Evolutionary conservation across 108 stramenopile species (phyloP), one percentile per base, ranked within the genome.

Genomic region (Fistulifera pelliculosa): DNA sequence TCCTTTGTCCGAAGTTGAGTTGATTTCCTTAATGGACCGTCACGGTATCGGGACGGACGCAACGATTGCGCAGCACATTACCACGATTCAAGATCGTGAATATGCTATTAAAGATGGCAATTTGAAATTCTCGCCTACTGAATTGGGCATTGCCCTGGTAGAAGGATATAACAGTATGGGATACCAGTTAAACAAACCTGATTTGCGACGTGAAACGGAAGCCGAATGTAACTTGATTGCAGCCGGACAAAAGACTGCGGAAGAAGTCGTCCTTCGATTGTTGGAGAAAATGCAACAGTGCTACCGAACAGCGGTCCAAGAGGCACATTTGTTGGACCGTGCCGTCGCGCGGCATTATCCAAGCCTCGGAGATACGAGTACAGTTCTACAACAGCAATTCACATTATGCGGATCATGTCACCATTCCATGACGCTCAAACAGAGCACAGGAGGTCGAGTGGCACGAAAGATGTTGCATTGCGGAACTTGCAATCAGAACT

Each of bases 161-260:
- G 90, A 95, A 60, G 94, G 94, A 35, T 95, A 95, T 71, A 92
- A 95, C 50, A 71, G 76, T 57, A 95, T 95, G 94, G 94, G 94
- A 38, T 95, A 95, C 52, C 94, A 93, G 56, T 71, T 95, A 24
- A 95, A 95, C 67, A 87, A 85, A 64, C 94, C 94, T 5, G 86
- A 90, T 65, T 58, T 95, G 52, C 71, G 94, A 31, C 66, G 90
- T 43, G 83, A 90, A 65, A 77, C 80, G 76, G 85, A 88, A 58
- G 65, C 62, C 19, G 85, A 91, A 56, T 91, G 90, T 72, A 87
- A 77, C 55, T 67, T 71, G 16, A 79, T 91, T 22, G 90, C 90
- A 10, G 62, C 60, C 18, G 76, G 81, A 11, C 70, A 69, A n/a
- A 93, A 90, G 66, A 73, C 80, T 8, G 89, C 81, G 66, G 77